phyloP scores from a whole-genome alignment of 1,139 yeast species.

The Saccharomyces hybrid region DNA sequence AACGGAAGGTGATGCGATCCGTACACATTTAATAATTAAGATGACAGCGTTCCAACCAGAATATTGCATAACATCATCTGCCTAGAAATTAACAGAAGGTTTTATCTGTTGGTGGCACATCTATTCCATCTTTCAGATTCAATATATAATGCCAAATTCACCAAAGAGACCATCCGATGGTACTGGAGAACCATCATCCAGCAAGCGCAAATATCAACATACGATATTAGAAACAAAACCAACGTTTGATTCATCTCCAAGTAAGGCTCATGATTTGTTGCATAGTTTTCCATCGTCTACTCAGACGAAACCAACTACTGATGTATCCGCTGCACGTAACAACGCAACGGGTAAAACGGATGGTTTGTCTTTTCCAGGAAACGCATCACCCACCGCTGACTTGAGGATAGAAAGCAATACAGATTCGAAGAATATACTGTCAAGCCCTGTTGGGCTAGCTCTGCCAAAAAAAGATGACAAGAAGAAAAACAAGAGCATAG shows the following conservation, averaged over 20 bases:
- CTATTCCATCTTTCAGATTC: neutral
- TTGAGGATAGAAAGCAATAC: slow-evolving; percentile 1
- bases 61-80: neutral
- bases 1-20: neutral
- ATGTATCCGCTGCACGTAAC: neutral
- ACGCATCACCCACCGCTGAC: neutral
- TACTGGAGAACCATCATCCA: neutral
- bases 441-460: slow-evolving; percentile 1
- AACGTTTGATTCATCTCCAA: neutral
- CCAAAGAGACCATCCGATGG: slow-evolving; percentile 3
- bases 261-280: neutral
- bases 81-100: neutral
- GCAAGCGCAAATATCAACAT: neutral
- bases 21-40: neutral
- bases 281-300: neutral
- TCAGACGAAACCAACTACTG: neutral
- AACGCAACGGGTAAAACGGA: neutral
- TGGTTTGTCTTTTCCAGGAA: neutral
- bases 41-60: neutral
- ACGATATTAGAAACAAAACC: neutral
- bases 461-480: slow-evolving; percentile 4
- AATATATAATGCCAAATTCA: slow-evolving; percentile 4
- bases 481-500: slow-evolving; percentile 1
- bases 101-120: neutral
- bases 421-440: neutral